phyloP scores from a whole-genome alignment of 371 early-diverging fungal species.

The Dichotomocladium elegans region DNA sequence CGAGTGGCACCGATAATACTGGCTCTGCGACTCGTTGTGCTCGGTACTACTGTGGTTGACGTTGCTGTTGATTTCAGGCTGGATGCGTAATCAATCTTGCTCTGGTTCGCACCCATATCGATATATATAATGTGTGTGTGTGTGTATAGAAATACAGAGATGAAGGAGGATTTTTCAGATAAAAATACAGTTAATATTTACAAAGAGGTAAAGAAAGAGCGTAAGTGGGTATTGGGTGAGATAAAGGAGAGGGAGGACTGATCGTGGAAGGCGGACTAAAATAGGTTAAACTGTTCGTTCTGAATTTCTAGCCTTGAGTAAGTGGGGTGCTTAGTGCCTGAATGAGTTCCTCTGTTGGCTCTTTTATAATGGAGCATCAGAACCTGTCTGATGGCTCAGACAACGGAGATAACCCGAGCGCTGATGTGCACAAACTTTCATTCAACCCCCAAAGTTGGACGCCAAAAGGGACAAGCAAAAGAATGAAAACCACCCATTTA shows the following conservation, averaged over 20 bases:
- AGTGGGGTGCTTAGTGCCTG: background rate
- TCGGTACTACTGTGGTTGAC: background rate
- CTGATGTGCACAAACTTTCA: background rate
- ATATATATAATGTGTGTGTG: background rate
- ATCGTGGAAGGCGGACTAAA: background rate
- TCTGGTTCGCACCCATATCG: slow-evolving; percentile 13
- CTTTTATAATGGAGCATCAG: background rate
- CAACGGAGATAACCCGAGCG: background rate
- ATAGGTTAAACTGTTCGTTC: too few species aligned
- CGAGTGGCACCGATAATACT: background rate
- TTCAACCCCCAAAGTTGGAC: background rate
- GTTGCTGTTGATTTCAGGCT: background rate
- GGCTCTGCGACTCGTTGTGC: background rate
- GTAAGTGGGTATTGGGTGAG: background rate
- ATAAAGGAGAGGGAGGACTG: background rate
- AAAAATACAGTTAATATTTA: background rate
- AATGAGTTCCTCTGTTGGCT: background rate
- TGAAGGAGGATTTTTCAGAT: background rate
- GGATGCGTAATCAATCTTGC: background rate
- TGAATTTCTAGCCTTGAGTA: too few species aligned
- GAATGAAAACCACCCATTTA: too few species aligned
- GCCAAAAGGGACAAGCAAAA: too few species aligned
- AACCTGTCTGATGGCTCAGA: too few species aligned
- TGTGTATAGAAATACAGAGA: background rate
- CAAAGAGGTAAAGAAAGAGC: background rate